A percentile compares a stretch with the other conserved stretches of the same genome.
These are phyloP conservation scores for Prunus yedoensis DNA, from an alignment of 331 rosid species.

Conservation along the genomic window DNA sequence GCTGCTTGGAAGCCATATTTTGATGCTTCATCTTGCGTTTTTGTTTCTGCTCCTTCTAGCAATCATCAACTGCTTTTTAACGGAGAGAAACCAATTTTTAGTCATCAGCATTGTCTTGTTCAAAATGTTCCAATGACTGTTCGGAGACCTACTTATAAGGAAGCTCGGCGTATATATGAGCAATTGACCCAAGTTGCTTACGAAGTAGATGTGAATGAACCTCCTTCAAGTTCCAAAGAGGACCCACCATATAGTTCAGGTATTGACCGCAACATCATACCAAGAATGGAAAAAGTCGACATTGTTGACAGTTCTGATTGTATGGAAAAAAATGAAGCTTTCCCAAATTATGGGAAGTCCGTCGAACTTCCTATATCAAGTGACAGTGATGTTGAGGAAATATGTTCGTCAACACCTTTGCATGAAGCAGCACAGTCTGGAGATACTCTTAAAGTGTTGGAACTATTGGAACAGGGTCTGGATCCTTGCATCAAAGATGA, in stretches of 20 bases:
- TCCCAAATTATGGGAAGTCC: slow-evolving; percentile 31
- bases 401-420: slow-evolving; percentile 56
- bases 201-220: slow-evolving; percentile 61
- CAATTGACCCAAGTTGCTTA: slow-evolving; percentile 62
- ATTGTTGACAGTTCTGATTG: slow-evolving; percentile 28
- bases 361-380: slow-evolving; percentile 39
- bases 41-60: slow-evolving; percentile 76
- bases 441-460: slow-evolving; percentile 56
- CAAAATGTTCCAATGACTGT: slow-evolving; percentile 67
- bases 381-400: slow-evolving; percentile 54
- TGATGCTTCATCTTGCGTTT: slow-evolving; percentile 68
- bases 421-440: slow-evolving; percentile 72
- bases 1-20: slow-evolving; percentile 80
- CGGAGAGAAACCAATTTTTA: slow-evolving; percentile 67
- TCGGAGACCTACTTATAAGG: slow-evolving; percentile 87
- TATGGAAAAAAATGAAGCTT: slow-evolving; percentile 38
- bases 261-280: slow-evolving; percentile 28
- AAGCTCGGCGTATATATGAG: slow-evolving; percentile 69
- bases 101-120: slow-evolving; percentile 43
- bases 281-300: slow-evolving; percentile 27
- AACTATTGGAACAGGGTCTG: slow-evolving; percentile 73
- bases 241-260: slow-evolving; percentile 23
- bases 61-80: slow-evolving; percentile 76
- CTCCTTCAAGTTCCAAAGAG: slow-evolving; percentile 22
- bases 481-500: slow-evolving; percentile 85